Conservation (phyloP, 83 land plant genomes). For the Picea mariana region DNA sequence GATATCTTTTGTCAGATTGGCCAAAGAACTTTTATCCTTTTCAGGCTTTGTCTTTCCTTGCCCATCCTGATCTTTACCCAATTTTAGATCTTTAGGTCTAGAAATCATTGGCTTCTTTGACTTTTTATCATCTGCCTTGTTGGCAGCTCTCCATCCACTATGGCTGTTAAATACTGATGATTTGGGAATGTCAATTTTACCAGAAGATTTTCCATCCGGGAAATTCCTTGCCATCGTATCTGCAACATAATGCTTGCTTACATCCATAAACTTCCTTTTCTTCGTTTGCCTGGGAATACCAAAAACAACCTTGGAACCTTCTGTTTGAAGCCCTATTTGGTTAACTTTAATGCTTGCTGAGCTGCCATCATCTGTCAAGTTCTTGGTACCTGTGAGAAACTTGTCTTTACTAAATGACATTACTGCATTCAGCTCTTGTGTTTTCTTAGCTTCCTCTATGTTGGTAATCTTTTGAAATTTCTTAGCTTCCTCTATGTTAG, state of each 20-base stretch:
- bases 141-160: constrained; percentile 28
- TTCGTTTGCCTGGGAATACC: constrained; percentile 88
- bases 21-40: constrained; percentile 19
- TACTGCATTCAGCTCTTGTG: constrained; percentile 28
- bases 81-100: constrained; percentile 26
- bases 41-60: constrained; percentile 22
- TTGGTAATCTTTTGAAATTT: constrained; percentile 10
- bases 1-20: not conserved
- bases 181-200: constrained; percentile 37
- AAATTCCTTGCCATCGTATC: constrained; percentile 26
- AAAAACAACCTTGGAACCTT: constrained; percentile 60
- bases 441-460: constrained; percentile 22
- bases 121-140: constrained; percentile 41
- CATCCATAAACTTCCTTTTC: constrained; percentile 85
- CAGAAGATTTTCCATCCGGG: constrained; percentile 28
- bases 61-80: constrained; percentile 31
- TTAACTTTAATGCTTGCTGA: constrained; percentile 23
- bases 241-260: constrained; percentile 70
- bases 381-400: constrained; percentile 42
- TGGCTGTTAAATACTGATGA: constrained; percentile 33
- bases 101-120: constrained; percentile 29
- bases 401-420: constrained; percentile 42
- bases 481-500: constrained; percentile 12
- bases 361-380: constrained; percentile 28
- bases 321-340: constrained; percentile 55